A percentile compares a stretch with the other conserved stretches of the same genome.
Conservation (phyloP, 805 yeast genomes). For the Dipodascopsis uninucleata region DNA sequence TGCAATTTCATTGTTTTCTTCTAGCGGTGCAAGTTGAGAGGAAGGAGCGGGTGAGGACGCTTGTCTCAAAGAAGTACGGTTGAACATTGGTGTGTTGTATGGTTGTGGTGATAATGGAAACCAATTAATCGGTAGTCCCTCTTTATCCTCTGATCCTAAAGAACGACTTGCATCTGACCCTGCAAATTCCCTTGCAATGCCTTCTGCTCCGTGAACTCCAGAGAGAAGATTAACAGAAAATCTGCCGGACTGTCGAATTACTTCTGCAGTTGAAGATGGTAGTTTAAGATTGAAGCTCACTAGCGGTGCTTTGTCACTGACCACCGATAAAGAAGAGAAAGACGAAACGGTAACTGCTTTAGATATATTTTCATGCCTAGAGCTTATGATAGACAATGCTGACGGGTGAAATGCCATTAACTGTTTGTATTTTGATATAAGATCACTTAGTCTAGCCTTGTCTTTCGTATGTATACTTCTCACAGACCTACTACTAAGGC, state of each 20-base stretch:
- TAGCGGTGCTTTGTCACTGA: constrained; percentile 59
- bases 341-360: constrained; percentile 64
- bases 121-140: constrained; percentile 62
- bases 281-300: constrained; percentile 81
- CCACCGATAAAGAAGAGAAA: constrained; percentile 73
- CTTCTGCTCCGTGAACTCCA: constrained; percentile 53
- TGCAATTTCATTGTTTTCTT: constrained; percentile 12
- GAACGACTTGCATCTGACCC: constrained; percentile 34
- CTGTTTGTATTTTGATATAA: constrained; percentile 9
- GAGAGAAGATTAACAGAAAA: constrained; percentile 73
- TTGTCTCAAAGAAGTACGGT: constrained; percentile 2
- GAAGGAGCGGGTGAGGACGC: neutral
- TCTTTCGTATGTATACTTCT: neutral
- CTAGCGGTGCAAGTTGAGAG: too few species aligned
- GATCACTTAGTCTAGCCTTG: too few species aligned
- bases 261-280: constrained; percentile 76
- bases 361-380: constrained; percentile 4
- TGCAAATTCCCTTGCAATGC: constrained; percentile 65
- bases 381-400: constrained; percentile 19
- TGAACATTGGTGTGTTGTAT: constrained; percentile 18
- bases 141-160: neutral
- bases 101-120: constrained; percentile 50
- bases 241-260: constrained; percentile 52
- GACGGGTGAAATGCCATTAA: constrained; percentile 21
- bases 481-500: neutral